Percentiles rank a stretch among this genome's conserved stretches.
Evolutionary conservation across 202 grass and related monocot species (phyloP).

Genomic region (Zoysia matrella): DNA sequence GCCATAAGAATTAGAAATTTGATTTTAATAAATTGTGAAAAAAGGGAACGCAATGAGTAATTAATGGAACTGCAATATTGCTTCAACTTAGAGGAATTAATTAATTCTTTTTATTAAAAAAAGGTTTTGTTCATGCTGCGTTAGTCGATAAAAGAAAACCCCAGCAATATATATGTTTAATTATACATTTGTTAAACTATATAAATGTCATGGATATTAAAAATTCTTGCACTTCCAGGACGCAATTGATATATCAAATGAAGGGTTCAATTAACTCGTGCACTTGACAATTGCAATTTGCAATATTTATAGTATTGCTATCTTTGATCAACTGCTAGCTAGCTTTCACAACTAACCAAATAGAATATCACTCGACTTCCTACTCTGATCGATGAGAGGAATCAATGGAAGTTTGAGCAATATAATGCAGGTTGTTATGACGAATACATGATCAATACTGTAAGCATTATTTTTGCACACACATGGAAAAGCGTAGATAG

Average conservation of each 20-base stretch:
- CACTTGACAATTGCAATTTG: conserved; percentile 27
- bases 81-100: background rate
- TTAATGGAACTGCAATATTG: background rate
- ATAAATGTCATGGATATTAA: background rate
- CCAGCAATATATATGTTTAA: too few relatives aligned
- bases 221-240: conserved; percentile 12
- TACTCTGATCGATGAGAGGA: conserved; percentile 37
- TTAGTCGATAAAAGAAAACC: background rate
- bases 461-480: conserved; percentile 5
- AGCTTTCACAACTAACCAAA: conserved; percentile 38
- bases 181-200: conserved; percentile 8
- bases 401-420: conserved; percentile 50
- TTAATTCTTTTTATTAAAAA: background rate
- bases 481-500: conserved; percentile 31
- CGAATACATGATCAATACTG: conserved; percentile 18
- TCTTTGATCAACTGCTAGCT: conserved; percentile 47
- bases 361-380: background rate
- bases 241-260: conserved; percentile 6
- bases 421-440: conserved; percentile 8
- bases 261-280: conserved; percentile 20
- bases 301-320: conserved; percentile 31
- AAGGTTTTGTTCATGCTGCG: background rate
- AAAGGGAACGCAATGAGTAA: background rate
- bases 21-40: background rate
- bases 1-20: background rate